Conservation (phyloP, 2,329 filamentous ascomycete genomes). For the Clarireedia monteithiana region DNA sequence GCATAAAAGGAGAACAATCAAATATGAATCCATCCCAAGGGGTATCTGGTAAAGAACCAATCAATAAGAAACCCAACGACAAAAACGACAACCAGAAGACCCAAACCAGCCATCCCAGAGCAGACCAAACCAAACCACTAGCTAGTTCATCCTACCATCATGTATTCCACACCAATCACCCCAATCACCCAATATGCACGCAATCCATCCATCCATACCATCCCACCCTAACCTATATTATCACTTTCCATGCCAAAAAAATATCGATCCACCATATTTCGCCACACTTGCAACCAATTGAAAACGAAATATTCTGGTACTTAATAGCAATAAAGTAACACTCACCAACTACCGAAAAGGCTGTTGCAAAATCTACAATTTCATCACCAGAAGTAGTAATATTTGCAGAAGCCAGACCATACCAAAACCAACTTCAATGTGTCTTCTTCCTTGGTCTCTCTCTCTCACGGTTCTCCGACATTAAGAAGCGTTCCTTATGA, state of each 20-base stretch:
- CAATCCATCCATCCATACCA: background rate
- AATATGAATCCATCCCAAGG: constrained; percentile 7
- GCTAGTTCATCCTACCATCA: background rate
- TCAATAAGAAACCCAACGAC: constrained; percentile 4
- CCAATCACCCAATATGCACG: background rate
- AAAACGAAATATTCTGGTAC: no score
- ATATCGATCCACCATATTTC: background rate
- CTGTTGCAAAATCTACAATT: background rate
- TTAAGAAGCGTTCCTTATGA: constrained; percentile 36
- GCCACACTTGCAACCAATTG: background rate
- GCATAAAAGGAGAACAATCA: background rate
- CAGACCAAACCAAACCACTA: background rate
- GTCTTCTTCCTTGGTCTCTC: constrained; percentile 13
- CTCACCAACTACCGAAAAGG: background rate
- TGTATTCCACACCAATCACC: background rate
- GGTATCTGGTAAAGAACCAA: constrained; percentile 9
- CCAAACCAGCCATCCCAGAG: background rate
- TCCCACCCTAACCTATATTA: background rate
- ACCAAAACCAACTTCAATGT: background rate
- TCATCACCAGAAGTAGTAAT: constrained; percentile 2
- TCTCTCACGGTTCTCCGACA: constrained; percentile 26
- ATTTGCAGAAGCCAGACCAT: background rate
- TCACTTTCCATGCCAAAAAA: background rate
- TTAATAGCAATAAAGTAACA: background rate
- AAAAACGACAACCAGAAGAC: background rate